Base-by-base conservation (phyloP, 202 grass and related monocot genomes). In the Saccharum hybrid region DNA sequence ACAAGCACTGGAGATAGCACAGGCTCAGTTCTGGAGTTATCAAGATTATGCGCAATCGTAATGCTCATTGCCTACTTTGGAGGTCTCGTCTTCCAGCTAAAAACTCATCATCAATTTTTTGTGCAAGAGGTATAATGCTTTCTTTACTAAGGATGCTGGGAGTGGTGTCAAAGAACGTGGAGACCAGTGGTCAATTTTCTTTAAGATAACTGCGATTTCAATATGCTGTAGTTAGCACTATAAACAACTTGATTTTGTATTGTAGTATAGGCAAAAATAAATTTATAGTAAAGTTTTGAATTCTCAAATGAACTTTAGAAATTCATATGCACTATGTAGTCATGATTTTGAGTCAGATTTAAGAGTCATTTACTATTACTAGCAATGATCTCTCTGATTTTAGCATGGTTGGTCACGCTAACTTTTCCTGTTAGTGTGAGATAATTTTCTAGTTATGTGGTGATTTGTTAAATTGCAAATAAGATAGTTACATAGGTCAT, bases 21-120 rank as follows among this genome's bases (percentile, higher is more conserved):
- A 54, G 37, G 69, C 68, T 76, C 93, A 19, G 11, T 68, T 66
- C 48, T 96, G 72, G 57, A 81, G 10, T 75, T 96, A 63, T 92
- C 93, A 40, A 96, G 93, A 63, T 49, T 84, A 63, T 85, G 83
- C 77, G 90, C 88, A 28, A 82, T 96, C 37, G 45, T 92, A 66
- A 92, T 92, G 90, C 83, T 96, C 51, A 10, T 73, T 0, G 90
- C 90, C 42, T 96, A 96, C 77, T 82, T 78, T 61, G 88, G 86
- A 43, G 86, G 81, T 69, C 83, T 96, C 3, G 42, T 96, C 69
- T 96, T 96, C 74, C 90, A 92, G 71, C 80, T 96, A 39, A 96
- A 92, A 66, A 92, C 86, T 4, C 88, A 96, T 83, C 86, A 68
- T 12, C 90, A 91, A 76, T 18, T 87, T 13, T 92, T 90, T 71